Percentiles rank a stretch among this genome's conserved stretches.
These are phyloP conservation scores for Polymyxa betae DNA, from an alignment of 208 protist species.

Conservation along the genomic window DNA sequence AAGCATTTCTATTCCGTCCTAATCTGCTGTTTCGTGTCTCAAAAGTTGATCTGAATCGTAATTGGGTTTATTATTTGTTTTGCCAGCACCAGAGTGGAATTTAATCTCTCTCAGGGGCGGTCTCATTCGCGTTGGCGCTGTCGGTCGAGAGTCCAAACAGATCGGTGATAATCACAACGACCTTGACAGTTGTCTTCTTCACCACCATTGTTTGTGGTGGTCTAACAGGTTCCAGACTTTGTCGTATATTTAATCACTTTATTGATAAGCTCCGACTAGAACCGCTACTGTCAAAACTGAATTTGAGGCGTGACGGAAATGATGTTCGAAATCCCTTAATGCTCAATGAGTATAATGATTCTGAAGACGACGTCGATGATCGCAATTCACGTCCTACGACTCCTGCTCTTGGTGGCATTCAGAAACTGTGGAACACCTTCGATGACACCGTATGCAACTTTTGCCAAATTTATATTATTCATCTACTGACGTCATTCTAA, in stretches of 20 bases:
- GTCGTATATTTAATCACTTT: neutral
- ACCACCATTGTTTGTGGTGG: constrained; percentile 51
- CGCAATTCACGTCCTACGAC: neutral
- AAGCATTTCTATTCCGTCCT: neutral
- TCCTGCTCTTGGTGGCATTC: neutral
- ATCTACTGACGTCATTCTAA: neutral
- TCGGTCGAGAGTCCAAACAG: neutral
- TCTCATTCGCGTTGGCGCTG: constrained; percentile 58
- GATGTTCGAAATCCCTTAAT: constrained; percentile 41
- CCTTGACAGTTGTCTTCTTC: constrained; percentile 51
- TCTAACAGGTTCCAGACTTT: neutral
- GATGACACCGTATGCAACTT: neutral
- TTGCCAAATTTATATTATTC: neutral
- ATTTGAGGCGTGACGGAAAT: neutral
- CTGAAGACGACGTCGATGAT: neutral
- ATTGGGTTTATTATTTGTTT: too few species aligned
- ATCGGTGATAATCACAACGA: constrained; percentile 43
- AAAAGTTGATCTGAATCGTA: too few species aligned
- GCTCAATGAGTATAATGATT: neutral
- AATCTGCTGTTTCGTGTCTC: too few species aligned
- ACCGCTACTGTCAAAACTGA: constrained; percentile 45
- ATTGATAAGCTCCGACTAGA: neutral
- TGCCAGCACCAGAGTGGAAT: neutral
- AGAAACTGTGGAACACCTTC: constrained; percentile 16
- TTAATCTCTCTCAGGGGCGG: neutral